A percentile compares a stretch with the other conserved stretches of the same genome.
These are phyloP conservation scores for Smittium mucronatum DNA, from an alignment of 371 early-diverging fungal species.

Conservation along the genomic window DNA sequence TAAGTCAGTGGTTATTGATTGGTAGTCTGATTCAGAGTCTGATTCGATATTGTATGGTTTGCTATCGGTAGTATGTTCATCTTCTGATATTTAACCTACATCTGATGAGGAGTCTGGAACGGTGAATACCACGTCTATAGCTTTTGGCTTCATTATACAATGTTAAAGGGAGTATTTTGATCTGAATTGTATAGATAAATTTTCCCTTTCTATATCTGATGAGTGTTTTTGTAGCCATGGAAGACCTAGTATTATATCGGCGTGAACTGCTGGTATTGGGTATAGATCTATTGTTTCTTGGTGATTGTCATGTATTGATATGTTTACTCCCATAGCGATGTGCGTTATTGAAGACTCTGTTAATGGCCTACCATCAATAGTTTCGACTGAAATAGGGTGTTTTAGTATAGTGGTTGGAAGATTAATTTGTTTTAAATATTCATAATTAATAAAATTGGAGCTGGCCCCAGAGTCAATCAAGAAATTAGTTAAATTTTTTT, in stretches of 20 bases:
- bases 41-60: too few species aligned
- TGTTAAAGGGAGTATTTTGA: background rate
- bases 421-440: slow-evolving; percentile 8
- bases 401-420: slow-evolving; percentile 2
- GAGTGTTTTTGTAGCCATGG: slow-evolving; percentile 7
- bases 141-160: background rate
- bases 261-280: slow-evolving; percentile 9
- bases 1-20: too few species aligned
- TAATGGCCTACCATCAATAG: slow-evolving; percentile 9
- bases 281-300: slow-evolving; percentile 7
- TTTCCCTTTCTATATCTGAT: slow-evolving; percentile 6
- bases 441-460: background rate
- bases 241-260: slow-evolving; percentile 5
- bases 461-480: background rate
- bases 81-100: too few species aligned
- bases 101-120: too few species aligned
- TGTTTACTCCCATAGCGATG: background rate
- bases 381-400: background rate
- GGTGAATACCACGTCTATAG: too few species aligned
- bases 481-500: background rate
- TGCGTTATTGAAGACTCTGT: background rate
- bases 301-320: background rate
- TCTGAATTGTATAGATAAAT: background rate
- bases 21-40: too few species aligned
- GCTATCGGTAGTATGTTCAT: too few species aligned